Base-by-base conservation (phyloP, 169 alveolate species). In the Plasmodium fragile region DNA sequence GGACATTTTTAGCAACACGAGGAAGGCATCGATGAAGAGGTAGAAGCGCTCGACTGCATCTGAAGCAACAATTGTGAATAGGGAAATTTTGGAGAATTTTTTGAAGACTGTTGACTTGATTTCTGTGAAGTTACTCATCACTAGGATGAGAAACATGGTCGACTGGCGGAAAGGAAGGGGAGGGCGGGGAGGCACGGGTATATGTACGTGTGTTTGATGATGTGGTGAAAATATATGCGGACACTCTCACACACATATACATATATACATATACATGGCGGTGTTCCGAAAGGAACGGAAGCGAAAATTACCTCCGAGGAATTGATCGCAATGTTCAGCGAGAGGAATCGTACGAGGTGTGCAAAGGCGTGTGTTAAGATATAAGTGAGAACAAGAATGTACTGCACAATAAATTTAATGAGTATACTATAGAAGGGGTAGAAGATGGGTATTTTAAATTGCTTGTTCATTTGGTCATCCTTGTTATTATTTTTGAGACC, bases 61-160 rank as follows among this genome's bases (percentile, higher is more conserved):
- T 13, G 98, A 93, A 4, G 98, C 96, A 3, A 96, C 97, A n/a
- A 97, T 82, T 49, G 97, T 92, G 80, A 97, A 97, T 32, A 97
- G 84, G 5, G 98, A 93, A 39, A 93, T 82, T 10, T 87, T 81
- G 73, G 96, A 92, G 85, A 92, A 96, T 71, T 97, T 97, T 94
- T 97, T 97, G 96, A 97, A 97, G n/a, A 97, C 99, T 1, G 99
- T 95, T 4, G 99, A 96, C 87, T 97, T 97, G 71, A 97, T 96
- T 81, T 97, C 99, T 30, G 98, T 97, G 59, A 97, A 97, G 93
- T 97, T 97, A 94, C 98, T 97, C 82, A 98, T 97, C 43, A 97
- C 97, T 81, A 97, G 96, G 41, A 97, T 95, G 34, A 97, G 92
- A 92, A 97, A 97, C 99, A 97, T 97, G 11, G 98, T 96, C 2